phyloP scores from a whole-genome alignment of 2,329 filamentous ascomycete species.

The Biscogniauxia mediterranea region DNA sequence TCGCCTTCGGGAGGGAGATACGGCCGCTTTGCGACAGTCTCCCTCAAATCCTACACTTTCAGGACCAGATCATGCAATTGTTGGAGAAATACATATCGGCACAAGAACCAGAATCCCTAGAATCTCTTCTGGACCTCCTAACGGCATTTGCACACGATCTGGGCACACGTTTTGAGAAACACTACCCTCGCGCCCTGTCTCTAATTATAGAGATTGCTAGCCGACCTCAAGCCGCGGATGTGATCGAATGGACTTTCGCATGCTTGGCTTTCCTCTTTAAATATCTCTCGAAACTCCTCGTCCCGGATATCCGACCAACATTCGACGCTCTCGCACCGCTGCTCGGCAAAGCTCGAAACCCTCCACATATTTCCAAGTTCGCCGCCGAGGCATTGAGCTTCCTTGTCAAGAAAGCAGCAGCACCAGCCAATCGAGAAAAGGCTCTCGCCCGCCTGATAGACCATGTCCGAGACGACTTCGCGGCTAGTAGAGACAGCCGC shows the following conservation, averaged over 20 bases:
- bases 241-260: constrained; percentile 97
- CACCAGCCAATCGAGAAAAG: constrained; percentile 70
- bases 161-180: constrained; percentile 80
- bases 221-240: constrained; percentile 74
- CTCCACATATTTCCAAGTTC: constrained; percentile 85
- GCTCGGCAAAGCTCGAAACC: constrained; percentile 78
- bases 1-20: constrained; percentile 71
- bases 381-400: constrained; percentile 95
- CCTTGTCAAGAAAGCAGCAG: constrained; percentile 82
- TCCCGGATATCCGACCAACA: constrained; percentile 80
- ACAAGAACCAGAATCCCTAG: constrained; percentile 75
- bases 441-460: constrained; percentile 69
- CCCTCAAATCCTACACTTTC: constrained; percentile 87
- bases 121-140: constrained; percentile 83
- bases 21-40: constrained; percentile 82
- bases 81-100: constrained; percentile 74
- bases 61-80: constrained; percentile 77
- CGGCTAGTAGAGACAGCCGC: constrained; percentile 49
- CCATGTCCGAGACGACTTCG: constrained; percentile 69
- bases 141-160: constrained; percentile 94
- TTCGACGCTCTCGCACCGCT: constrained; percentile 81
- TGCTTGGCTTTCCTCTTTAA: constrained; percentile 96
- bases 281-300: constrained; percentile 83
- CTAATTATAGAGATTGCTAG: constrained; percentile 77
- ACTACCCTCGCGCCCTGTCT: constrained; percentile 74